phyloP scores from a whole-genome alignment of 768 basidiomycete species.

The Kwoniella pini region DNA sequence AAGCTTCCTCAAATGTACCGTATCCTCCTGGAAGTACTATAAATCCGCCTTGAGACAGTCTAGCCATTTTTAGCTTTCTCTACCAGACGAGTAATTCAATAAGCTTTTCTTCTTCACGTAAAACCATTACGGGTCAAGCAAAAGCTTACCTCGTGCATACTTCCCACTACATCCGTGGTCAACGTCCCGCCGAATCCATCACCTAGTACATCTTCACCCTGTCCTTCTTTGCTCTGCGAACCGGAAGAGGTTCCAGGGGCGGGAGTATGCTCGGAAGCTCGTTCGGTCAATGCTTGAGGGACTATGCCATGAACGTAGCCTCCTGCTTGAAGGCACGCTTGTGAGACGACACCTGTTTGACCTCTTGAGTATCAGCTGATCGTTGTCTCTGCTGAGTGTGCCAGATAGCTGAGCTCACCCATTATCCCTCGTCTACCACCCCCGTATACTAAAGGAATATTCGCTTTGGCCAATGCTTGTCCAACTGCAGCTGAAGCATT shows the following conservation, averaged over 20 bases:
- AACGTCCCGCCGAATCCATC: slow-evolving; percentile 35
- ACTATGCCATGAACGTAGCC: slow-evolving; percentile 76
- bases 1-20: slow-evolving; percentile 95
- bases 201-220: slow-evolving; percentile 36
- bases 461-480: slow-evolving; percentile 64
- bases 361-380: background rate
- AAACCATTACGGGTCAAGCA: background rate
- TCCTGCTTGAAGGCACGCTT: slow-evolving; percentile 62
- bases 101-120: background rate
- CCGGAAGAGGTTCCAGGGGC: slow-evolving; percentile 57
- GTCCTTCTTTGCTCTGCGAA: slow-evolving; percentile 59
- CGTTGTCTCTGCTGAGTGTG: background rate
- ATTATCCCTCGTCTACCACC: slow-evolving; percentile 82
- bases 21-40: slow-evolving; percentile 89
- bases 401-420: slow-evolving; percentile 60
- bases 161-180: slow-evolving; percentile 41
- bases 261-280: slow-evolving; percentile 37
- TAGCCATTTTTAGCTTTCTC: slow-evolving; percentile 88
- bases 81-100: slow-evolving; percentile 53
- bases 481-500: slow-evolving; percentile 77
- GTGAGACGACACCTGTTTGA: slow-evolving; percentile 56
- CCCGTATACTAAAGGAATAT: slow-evolving; percentile 77
- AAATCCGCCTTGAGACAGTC: slow-evolving; percentile 70
- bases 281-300: slow-evolving; percentile 67
- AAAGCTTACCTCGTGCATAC: slow-evolving; percentile 54